These are phyloP conservation scores for Cyclotella choctawhatcheeana DNA, from an alignment of 108 stramenopile species.

Conservation along the genomic window DNA sequence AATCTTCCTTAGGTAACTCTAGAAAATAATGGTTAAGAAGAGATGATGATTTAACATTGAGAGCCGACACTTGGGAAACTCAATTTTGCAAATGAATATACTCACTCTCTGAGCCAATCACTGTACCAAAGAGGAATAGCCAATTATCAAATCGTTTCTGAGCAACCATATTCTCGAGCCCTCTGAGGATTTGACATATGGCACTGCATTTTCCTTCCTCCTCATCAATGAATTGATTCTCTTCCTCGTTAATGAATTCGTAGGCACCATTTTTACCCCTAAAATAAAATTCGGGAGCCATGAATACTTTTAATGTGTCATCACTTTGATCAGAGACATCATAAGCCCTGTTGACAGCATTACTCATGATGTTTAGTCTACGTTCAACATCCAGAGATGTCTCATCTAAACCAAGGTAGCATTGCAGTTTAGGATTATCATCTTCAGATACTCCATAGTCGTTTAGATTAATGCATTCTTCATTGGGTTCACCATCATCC, in stretches of 20 bases:
- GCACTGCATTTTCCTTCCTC: constrained; percentile 46
- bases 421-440: constrained; percentile 43
- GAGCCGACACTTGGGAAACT: no score
- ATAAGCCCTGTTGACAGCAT: constrained; percentile 71
- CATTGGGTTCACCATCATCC: constrained; percentile 17
- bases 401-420: constrained; percentile 71
- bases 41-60: no score
- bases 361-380: constrained; percentile 62
- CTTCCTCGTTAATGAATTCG: constrained; percentile 49
- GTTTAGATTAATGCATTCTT: constrained; percentile 53
- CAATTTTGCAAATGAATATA: no score
- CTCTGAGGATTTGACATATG: constrained; percentile 67
- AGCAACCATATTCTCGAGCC: constrained; percentile 61
- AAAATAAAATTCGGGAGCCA: constrained; percentile 81
- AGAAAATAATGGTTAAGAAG: no score
- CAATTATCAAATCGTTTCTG: constrained; percentile 68
- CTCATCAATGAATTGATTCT: no score
- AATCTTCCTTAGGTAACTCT: constrained; percentile 44
- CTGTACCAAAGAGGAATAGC: constrained; percentile 79
- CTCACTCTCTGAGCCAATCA: constrained; percentile 63
- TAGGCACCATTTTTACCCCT: constrained; percentile 68
- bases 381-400: constrained; percentile 49
- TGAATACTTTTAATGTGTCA: constrained; percentile 64
- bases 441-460: constrained; percentile 56
- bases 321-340: constrained; percentile 42